A percentile compares a stretch with the other conserved stretches of the same genome.
These are phyloP conservation scores for Penicillium sp. DNA, from an alignment of 2,329 filamentous ascomycete species.

Conservation along the genomic window DNA sequence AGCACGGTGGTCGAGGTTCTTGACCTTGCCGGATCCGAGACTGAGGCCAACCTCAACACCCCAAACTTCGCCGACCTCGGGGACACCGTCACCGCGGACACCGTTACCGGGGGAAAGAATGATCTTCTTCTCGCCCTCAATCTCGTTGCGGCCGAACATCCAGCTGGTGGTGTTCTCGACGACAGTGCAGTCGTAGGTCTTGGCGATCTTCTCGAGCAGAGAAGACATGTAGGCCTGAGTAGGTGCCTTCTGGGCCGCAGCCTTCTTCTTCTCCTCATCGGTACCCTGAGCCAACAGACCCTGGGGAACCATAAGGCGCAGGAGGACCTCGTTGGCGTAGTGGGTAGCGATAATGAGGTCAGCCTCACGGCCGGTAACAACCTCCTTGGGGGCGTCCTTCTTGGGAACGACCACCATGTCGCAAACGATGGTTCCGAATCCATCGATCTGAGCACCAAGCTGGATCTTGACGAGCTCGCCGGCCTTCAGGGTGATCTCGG, in stretches of 20 bases:
- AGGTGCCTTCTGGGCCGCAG: slow-evolving; percentile 74
- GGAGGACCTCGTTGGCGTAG: slow-evolving; percentile 92
- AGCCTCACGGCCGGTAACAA: slow-evolving; percentile 72
- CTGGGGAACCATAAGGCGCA: slow-evolving; percentile 88
- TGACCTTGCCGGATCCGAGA: slow-evolving; percentile 89
- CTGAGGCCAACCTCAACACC: slow-evolving; percentile 95
- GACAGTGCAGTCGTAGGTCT: slow-evolving; percentile 84
- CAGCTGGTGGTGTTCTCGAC: slow-evolving; percentile 98
- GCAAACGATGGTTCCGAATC: slow-evolving; percentile 93
- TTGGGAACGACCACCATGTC: slow-evolving; percentile 76
- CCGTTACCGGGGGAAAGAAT: slow-evolving; percentile 79
- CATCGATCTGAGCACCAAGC: slow-evolving; percentile 97
- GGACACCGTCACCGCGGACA: slow-evolving; percentile 82
- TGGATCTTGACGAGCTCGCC: slow-evolving; percentile 95
- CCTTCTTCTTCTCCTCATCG: slow-evolving; percentile 95
- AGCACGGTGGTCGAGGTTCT: slow-evolving; percentile 79
- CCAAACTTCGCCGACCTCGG: slow-evolving; percentile 92
- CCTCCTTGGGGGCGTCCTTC: slow-evolving; percentile 60
- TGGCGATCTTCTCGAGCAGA: slow-evolving; percentile 86
- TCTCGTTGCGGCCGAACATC: slow-evolving; percentile 95
- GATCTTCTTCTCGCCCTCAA: slow-evolving; percentile 97
- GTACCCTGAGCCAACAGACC: slow-evolving; percentile 77
- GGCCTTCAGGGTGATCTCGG: slow-evolving; percentile 72
- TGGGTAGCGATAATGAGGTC: slow-evolving; percentile 87
- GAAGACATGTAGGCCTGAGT: slow-evolving; percentile 83